Evolutionary conservation across 331 rosid genomes (phyloP).

Genomic region (Acacia concinna): DNA sequence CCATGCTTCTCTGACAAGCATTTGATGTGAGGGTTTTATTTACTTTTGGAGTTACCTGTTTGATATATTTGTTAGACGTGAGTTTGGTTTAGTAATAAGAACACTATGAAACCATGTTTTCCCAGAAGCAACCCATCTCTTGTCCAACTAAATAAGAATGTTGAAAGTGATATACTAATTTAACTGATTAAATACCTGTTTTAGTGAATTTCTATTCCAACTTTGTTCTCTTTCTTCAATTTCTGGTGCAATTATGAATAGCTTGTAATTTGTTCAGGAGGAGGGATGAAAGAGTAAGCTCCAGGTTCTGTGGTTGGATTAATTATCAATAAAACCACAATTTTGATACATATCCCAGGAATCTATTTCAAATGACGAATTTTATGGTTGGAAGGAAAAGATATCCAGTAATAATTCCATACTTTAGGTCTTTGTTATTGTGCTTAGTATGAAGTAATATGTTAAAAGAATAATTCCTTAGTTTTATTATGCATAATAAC

Average conservation of each 20-base stretch:
- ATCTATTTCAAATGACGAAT: background rate
- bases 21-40: conserved; percentile 1
- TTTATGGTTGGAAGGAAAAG: background rate
- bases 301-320: background rate
- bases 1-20: conserved; percentile 6
- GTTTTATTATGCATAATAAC: background rate
- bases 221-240: background rate
- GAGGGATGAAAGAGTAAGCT: background rate
- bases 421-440: background rate
- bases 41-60: conserved; percentile 11
- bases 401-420: background rate
- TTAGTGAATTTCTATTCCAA: background rate
- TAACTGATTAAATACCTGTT: background rate
- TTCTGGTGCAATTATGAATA: background rate
- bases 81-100: background rate
- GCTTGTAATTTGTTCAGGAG: background rate
- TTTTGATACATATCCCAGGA: background rate
- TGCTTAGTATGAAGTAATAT: background rate
- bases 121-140: background rate
- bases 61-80: background rate
- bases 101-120: background rate
- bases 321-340: background rate
- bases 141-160: background rate
- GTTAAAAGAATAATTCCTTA: background rate
- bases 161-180: background rate